phyloP scores from a whole-genome alignment of 176 grass and related monocot species.

The Carex pumila region DNA sequence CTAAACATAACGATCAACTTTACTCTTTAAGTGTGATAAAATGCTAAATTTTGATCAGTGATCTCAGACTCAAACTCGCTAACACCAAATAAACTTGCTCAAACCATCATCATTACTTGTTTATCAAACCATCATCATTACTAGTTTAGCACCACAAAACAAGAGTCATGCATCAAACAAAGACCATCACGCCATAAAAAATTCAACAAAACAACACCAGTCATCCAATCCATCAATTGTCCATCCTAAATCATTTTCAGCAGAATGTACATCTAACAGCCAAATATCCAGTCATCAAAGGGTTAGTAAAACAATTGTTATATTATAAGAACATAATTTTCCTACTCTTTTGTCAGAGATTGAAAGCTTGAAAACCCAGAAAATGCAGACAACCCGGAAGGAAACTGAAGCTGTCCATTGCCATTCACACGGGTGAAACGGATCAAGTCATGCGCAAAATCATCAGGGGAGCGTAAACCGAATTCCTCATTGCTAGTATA shows the following conservation, averaged over 20 bases:
- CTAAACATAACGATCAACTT: background rate
- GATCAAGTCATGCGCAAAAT: slow-evolving; percentile 29
- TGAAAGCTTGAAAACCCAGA: slow-evolving; percentile 21
- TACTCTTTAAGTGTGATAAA: background rate
- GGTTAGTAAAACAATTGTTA: slow-evolving; percentile 7
- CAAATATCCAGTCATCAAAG: slow-evolving; percentile 2
- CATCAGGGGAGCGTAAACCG: slow-evolving; percentile 5
- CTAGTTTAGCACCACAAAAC: background rate
- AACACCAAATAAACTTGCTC: background rate
- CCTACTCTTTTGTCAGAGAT: slow-evolving; percentile 16
- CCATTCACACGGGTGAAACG: slow-evolving; percentile 27
- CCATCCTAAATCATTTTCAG: slow-evolving; percentile 5
- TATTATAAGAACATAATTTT: background rate
- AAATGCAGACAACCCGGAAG: slow-evolving; percentile 6
- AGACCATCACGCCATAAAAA: background rate
- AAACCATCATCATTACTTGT: background rate
- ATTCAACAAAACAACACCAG: background rate
- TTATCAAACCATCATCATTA: background rate
- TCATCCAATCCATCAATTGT: slow-evolving; percentile 2
- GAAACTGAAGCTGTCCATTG: slow-evolving; percentile 19
- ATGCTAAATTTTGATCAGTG: background rate
- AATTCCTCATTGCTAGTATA: slow-evolving; percentile 11
- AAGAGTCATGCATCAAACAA: background rate
- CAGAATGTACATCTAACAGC: slow-evolving; percentile 11
- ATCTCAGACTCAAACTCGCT: background rate